phyloP scores from a whole-genome alignment of 257 asterid genomes.

The Solanum ossicruentum region DNA sequence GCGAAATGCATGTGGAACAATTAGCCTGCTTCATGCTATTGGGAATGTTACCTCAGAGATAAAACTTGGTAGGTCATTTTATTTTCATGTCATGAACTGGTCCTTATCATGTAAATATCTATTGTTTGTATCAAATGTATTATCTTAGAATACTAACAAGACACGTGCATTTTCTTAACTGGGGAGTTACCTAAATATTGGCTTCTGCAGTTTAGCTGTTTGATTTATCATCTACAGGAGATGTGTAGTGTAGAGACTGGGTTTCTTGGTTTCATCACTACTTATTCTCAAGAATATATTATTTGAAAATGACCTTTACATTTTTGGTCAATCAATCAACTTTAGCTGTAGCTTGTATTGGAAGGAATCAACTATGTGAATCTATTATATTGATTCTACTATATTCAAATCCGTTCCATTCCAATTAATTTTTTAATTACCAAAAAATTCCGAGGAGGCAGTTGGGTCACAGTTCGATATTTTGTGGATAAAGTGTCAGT shows the following conservation, averaged over 20 bases:
- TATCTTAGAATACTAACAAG: background rate
- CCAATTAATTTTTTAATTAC: background rate
- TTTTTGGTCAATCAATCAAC: background rate
- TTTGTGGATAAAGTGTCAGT: background rate
- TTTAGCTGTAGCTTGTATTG: background rate
- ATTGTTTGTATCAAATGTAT: background rate
- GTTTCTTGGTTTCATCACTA: background rate
- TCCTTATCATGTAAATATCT: background rate
- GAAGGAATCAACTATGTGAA: background rate
- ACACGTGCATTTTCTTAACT: background rate
- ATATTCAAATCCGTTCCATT: background rate
- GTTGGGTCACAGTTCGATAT: background rate
- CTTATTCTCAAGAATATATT: background rate
- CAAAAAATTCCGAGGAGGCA: background rate
- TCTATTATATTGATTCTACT: no score
- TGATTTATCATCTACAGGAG: background rate
- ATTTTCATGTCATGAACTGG: background rate
- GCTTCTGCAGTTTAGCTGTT: background rate
- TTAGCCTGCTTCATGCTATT: conserved; percentile 95
- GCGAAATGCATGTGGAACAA: conserved; percentile 97
- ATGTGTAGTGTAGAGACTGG: background rate
- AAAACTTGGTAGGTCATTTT: conserved; percentile 52
- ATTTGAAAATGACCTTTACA: background rate
- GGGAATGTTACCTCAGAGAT: conserved; percentile 85
- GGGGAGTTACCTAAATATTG: background rate